Percentiles rank a stretch among this genome's conserved stretches.
These are phyloP conservation scores for Xylaria sp. DNA, from an alignment of 495 filamentous ascomycete species.

Conservation along the genomic window DNA sequence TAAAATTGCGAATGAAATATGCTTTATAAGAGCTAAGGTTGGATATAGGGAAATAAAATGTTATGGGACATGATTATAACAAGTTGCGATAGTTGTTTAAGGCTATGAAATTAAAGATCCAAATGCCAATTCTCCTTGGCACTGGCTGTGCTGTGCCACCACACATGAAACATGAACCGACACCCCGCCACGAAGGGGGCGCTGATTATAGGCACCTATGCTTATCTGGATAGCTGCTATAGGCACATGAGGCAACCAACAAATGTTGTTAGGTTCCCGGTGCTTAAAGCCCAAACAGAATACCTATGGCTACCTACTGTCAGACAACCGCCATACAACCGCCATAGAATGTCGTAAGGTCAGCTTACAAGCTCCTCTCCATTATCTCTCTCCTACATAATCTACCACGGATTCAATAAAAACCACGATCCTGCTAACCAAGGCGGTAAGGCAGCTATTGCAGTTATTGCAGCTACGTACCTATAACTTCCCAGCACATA, in stretches of 20 bases:
- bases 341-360: too few species aligned
- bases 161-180: neutral
- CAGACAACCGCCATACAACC: neutral
- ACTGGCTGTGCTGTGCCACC: conserved; percentile 1
- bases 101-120: neutral
- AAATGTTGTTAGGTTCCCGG: too few species aligned
- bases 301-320: neutral
- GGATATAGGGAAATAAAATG: neutral
- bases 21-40: neutral
- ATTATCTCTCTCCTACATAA: too few species aligned
- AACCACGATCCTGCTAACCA: neutral
- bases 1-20: neutral
- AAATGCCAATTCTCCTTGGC: too few species aligned
- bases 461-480: too few species aligned
- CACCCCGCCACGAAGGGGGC: neutral
- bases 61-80: neutral
- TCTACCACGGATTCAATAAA: neutral
- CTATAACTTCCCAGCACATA: neutral
- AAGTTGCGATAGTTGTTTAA: neutral
- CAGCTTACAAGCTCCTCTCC: too few species aligned
- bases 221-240: too few species aligned
- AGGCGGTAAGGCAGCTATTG: neutral
- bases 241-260: too few species aligned
- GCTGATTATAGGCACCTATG: neutral
- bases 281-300: neutral